phyloP scores from a whole-genome alignment of 768 basidiomycete genomes.

The Candolleomyces aberdarensis region DNA sequence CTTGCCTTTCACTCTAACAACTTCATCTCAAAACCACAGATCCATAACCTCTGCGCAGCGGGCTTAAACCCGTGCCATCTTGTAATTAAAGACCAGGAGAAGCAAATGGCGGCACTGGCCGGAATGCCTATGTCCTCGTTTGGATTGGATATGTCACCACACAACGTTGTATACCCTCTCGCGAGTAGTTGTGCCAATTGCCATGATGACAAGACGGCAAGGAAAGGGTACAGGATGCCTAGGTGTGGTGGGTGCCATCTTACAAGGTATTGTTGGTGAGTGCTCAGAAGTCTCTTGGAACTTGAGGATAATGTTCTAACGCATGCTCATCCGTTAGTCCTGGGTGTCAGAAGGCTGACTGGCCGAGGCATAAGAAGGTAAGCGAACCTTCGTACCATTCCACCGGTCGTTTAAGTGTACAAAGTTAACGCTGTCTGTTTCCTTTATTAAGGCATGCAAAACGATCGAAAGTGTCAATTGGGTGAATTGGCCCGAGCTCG shows the following conservation, averaged over 20 bases:
- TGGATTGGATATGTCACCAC: background rate
- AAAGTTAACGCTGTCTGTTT: background rate
- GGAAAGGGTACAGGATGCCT: slow-evolving; percentile 3
- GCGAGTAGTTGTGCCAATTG: slow-evolving; percentile 15
- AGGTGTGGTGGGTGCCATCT: slow-evolving; percentile 19
- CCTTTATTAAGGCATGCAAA: slow-evolving; percentile 12
- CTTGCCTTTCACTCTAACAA: background rate
- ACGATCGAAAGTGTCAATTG: slow-evolving; percentile 15
- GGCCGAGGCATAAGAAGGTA: slow-evolving; percentile 18
- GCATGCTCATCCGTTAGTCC: slow-evolving; percentile 2
- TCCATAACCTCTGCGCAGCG: background rate
- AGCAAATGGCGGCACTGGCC: background rate
- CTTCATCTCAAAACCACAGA: background rate
- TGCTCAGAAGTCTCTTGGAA: background rate
- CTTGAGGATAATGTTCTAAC: background rate
- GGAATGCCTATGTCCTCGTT: background rate
- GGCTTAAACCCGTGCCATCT: background rate
- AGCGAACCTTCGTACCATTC: background rate
- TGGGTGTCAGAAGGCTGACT: slow-evolving; percentile 16
- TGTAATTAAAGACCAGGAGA: background rate
- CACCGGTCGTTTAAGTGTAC: background rate
- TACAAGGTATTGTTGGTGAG: slow-evolving; percentile 10
- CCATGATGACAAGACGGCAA: slow-evolving; percentile 12
- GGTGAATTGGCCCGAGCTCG: slow-evolving; percentile 7
- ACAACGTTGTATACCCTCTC: slow-evolving; percentile 7